Evolutionary conservation across 2,329 filamentous ascomycete species (phyloP).

Genomic region (Pestalotiopsis sp.): DNA sequence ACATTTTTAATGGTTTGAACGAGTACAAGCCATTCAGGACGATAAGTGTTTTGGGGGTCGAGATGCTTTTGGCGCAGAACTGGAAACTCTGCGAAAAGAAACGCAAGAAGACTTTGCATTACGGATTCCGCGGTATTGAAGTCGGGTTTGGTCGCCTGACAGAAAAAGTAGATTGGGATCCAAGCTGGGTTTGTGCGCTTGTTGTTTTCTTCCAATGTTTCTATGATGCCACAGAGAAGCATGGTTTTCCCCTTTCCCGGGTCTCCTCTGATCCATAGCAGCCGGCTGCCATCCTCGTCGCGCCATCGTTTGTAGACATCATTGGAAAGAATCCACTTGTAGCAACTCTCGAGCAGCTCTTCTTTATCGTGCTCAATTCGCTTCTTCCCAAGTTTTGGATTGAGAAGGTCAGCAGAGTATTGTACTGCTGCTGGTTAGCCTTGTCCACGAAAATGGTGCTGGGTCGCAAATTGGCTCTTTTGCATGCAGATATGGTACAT

Average conservation of each 20-base stretch:
- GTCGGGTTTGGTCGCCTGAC: slow-evolving; percentile 27
- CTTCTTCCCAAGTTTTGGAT: slow-evolving; percentile 20
- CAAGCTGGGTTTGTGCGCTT: not conserved
- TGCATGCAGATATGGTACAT: not conserved
- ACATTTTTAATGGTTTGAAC: slow-evolving; percentile 40
- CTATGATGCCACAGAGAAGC: slow-evolving; percentile 28
- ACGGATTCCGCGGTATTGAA: slow-evolving; percentile 30
- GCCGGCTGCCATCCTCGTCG: slow-evolving; percentile 16
- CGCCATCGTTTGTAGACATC: slow-evolving; percentile 27
- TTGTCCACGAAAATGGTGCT: no score
- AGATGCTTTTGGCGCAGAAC: slow-evolving; percentile 31
- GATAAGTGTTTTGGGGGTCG: slow-evolving; percentile 32
- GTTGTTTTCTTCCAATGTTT: slow-evolving; percentile 19
- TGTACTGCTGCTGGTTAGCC: no score
- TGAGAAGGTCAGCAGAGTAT: slow-evolving; percentile 4
- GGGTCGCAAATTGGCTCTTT: no score
- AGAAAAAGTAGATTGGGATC: slow-evolving; percentile 31
- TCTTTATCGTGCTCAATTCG: slow-evolving; percentile 23
- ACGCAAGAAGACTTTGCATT: slow-evolving; percentile 31
- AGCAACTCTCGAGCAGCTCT: slow-evolving; percentile 26
- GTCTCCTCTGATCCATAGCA: slow-evolving; percentile 30
- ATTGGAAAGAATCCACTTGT: slow-evolving; percentile 33
- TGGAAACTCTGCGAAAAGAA: slow-evolving; percentile 22
- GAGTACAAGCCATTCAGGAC: slow-evolving; percentile 32
- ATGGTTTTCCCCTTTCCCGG: slow-evolving; percentile 38